phyloP scores from a whole-genome alignment of 176 grass and related monocot species.

The Dendrocalamus sinicus region DNA sequence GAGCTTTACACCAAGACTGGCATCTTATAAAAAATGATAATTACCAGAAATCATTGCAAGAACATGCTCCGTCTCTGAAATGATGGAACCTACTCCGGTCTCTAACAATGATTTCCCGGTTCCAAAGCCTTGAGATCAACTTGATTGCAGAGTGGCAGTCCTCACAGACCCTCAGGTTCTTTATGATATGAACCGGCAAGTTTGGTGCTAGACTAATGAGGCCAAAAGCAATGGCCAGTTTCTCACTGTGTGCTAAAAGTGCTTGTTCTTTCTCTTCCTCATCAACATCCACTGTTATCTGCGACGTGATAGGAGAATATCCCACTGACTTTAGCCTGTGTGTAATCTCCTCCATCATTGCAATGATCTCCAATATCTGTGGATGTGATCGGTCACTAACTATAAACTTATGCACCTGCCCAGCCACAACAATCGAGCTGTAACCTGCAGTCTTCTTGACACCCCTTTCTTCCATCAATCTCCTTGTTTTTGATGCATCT shows the following conservation, averaged over 20 bases:
- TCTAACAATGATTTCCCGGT: constrained; percentile 70
- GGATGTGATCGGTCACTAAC: constrained; percentile 62
- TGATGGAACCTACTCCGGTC: constrained; percentile 82
- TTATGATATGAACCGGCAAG: constrained; percentile 64
- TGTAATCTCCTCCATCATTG: constrained; percentile 63
- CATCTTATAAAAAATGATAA: not conserved
- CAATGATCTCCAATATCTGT: constrained; percentile 49
- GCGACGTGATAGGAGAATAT: constrained; percentile 48
- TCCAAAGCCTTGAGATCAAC: constrained; percentile 68
- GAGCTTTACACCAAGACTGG: constrained; percentile 20
- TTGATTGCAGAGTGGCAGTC: constrained; percentile 86
- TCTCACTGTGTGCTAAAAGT: constrained; percentile 73
- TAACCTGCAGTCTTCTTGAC: constrained; percentile 78
- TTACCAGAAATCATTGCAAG: constrained; percentile 87
- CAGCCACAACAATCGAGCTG: constrained; percentile 71
- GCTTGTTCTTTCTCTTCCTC: constrained; percentile 73
- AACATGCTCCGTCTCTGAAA: constrained; percentile 65
- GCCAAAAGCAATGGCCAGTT: constrained; percentile 75
- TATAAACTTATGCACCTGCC: constrained; percentile 71
- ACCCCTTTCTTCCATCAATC: constrained; percentile 65
- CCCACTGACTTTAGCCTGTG: constrained; percentile 49
- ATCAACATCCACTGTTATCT: constrained; percentile 63
- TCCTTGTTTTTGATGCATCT: constrained; percentile 63
- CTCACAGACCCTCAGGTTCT: constrained; percentile 78
- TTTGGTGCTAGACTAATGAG: constrained; percentile 60